Evolutionary conservation across 495 filamentous ascomycete genomes (phyloP), one percentile per base, ranked within the genome.

Genomic region (Tuber borchii): DNA sequence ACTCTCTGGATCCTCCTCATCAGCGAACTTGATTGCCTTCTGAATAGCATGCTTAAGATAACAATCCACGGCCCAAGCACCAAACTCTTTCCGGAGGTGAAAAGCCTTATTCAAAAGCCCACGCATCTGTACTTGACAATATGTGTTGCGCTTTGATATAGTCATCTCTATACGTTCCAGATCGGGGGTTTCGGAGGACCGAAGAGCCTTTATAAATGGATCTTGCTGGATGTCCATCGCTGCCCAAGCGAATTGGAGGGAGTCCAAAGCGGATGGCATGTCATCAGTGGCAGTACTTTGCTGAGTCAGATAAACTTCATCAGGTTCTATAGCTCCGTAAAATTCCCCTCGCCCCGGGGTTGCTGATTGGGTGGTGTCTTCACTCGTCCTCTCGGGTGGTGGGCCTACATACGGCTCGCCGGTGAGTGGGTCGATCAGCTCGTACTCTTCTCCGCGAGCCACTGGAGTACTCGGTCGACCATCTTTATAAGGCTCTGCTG

Each of bases 61-160:
- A 78, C 89, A 91, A 42, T 94, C 90, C 0, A 89, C 87, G 6
- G 91, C 91, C 88, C 90, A 93, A 9, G 85, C 75, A 0, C 95
- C 95, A n/a, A 97, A 86, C 74, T 93, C 89, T 26, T 84, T 79
- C n/a, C 84, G 84, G 3, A 97, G 86, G 39, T 86, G 85, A 2
- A 72, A 26, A 37, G 87, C 85, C 65, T 86, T 88, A 17, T 79
- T 83, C 68, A 85, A 83, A 16, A 97, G 86, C 0, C 81, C 84
- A 76, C 86, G 88, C 74, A 98, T 85, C 75, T 93, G 89, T 51
- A 87, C 86, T 40, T 85, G 87, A 73, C 87, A 90, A 76, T 87
- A 90, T 0, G 93, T 96, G 65, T 89, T 88, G 9, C 85, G 83
- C 31, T 84, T 86, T 8, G 82, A 34, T 10, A 91, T 71, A 4